These are phyloP conservation scores for Tranzscheliella williamsii DNA, from an alignment of 1,284 basidiomycete species.

Conservation along the genomic window DNA sequence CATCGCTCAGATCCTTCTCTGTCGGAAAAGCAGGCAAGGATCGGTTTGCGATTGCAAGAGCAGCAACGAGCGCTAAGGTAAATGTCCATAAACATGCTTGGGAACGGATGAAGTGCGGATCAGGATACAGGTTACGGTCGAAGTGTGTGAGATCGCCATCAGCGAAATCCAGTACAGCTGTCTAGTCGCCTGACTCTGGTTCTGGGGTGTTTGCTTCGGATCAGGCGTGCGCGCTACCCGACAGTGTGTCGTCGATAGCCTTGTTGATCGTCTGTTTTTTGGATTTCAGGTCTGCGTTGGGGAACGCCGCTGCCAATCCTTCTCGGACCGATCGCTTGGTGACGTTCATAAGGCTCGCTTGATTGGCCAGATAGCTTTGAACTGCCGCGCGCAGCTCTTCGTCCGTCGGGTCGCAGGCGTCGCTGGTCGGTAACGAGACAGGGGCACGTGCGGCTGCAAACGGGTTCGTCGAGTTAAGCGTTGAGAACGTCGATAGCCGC, in stretches of 20 bases:
- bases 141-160: too few relatives aligned
- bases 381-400: conserved; percentile 52
- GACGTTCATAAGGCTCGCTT: conserved; percentile 56
- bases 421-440: conserved; percentile 21
- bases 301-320: conserved; percentile 53
- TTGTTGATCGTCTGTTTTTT: conserved; percentile 54
- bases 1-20: too few relatives aligned
- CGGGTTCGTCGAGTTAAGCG: conserved; percentile 35
- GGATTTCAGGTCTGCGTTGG: conserved; percentile 48
- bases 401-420: conserved; percentile 41
- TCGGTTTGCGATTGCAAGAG: too few relatives aligned
- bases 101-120: too few relatives aligned
- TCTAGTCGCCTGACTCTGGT: too few relatives aligned
- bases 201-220: too few relatives aligned
- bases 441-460: conserved; percentile 24
- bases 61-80: too few relatives aligned
- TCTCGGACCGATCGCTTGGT: conserved; percentile 58
- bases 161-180: too few relatives aligned
- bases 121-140: too few relatives aligned
- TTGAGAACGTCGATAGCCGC: conserved; percentile 28
- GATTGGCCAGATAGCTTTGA: conserved; percentile 51
- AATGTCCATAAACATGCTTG: too few relatives aligned
- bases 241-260: conserved; percentile 56
- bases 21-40: too few relatives aligned
- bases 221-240: conserved; percentile 39